phyloP scores from a whole-genome alignment of 176 grass and related monocot species.

The Cocos nucifera region DNA sequence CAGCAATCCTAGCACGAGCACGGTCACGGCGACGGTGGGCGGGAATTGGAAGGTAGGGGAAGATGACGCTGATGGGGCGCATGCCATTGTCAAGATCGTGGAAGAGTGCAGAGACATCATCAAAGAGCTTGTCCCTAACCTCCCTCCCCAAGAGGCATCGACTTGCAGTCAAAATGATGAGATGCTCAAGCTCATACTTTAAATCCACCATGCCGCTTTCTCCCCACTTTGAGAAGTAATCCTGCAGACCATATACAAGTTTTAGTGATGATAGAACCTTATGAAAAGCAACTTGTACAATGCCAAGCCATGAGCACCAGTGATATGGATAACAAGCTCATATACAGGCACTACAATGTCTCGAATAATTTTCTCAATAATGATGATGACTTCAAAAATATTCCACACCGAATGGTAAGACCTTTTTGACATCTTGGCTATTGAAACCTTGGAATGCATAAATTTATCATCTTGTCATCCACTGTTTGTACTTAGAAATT shows the following conservation, averaged over 20 bases:
- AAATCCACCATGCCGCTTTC: slow-evolving; percentile 89
- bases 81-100: slow-evolving; percentile 97
- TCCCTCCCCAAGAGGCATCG: slow-evolving; percentile 87
- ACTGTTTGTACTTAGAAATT: too few species aligned
- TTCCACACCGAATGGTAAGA: too few species aligned
- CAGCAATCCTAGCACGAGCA: slow-evolving; percentile 62
- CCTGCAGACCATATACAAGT: background rate
- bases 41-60: slow-evolving; percentile 80
- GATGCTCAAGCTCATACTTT: slow-evolving; percentile 90
- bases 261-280: too few species aligned
- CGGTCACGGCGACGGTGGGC: slow-evolving; percentile 66
- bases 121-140: slow-evolving; percentile 91
- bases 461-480: too few species aligned
- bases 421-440: too few species aligned
- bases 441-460: too few species aligned
- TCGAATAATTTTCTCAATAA: too few species aligned
- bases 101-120: slow-evolving; percentile 92
- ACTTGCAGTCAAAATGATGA: slow-evolving; percentile 95
- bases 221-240: slow-evolving; percentile 92
- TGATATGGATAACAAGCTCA: too few species aligned
- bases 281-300: too few species aligned
- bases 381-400: too few species aligned
- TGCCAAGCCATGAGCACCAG: too few species aligned
- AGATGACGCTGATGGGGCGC: slow-evolving; percentile 81
- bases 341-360: too few species aligned